Percentiles rank a stretch among this genome's conserved stretches.
Conservation (phyloP, 1,139 yeast species). For the Hemisphaericaspora xylanilytica region DNA sequence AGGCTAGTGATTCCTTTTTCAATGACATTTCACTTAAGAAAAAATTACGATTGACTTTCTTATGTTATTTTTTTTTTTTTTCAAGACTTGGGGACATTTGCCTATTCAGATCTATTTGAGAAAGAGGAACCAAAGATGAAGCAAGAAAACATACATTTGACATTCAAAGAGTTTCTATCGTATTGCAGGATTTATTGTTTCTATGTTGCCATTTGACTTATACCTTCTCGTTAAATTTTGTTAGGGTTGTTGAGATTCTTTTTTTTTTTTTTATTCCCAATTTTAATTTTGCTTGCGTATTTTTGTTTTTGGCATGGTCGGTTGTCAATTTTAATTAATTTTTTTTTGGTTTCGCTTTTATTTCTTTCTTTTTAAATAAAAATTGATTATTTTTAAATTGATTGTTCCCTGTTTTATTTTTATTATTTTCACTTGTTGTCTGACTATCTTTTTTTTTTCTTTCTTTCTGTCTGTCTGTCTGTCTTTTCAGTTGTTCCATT, state of each 20-base stretch:
- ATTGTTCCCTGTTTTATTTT: neutral
- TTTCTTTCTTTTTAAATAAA: neutral
- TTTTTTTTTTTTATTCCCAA: conserved; percentile 1
- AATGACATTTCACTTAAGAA: neutral
- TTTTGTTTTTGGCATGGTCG: conserved; percentile 5
- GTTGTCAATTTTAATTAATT: conserved; percentile 3
- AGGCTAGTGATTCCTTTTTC: neutral
- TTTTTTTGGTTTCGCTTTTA: too few species aligned
- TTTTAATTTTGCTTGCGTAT: too few species aligned
- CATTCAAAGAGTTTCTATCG: too few species aligned
- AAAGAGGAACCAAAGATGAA: too few species aligned
- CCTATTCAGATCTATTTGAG: too few species aligned
- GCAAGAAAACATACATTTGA: too few species aligned
- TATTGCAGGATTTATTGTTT: too few species aligned
- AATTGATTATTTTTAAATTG: neutral
- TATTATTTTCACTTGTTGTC: neutral
- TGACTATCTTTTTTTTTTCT: neutral
- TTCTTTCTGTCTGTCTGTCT: neutral
- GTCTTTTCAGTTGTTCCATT: neutral
- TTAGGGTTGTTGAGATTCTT: neutral
- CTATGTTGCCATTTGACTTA: too few species aligned
- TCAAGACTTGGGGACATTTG: neutral
- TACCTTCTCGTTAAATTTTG: neutral
- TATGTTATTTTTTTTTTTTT: too few species aligned
- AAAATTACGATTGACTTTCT: too few species aligned